Conservation (phyloP, 2,329 filamentous ascomycete species). For the Diplodia intermedia region DNA sequence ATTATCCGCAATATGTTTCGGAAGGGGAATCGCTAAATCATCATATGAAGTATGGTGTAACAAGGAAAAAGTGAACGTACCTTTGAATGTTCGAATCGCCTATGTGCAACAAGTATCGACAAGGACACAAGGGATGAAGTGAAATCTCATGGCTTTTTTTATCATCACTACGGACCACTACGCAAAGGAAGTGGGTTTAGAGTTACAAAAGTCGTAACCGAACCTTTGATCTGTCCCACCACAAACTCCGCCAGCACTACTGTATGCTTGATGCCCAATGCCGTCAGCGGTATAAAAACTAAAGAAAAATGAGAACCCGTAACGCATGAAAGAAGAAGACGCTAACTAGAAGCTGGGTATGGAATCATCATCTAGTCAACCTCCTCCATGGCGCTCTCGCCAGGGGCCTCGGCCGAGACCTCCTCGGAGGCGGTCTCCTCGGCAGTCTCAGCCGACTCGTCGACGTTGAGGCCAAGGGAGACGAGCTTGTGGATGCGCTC, state of each 20-base stretch:
- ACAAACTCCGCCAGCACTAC: constrained; percentile 28
- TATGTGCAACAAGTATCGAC: constrained; percentile 22
- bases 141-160: constrained; percentile 30
- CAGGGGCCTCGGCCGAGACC: constrained; percentile 68
- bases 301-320: constrained; percentile 26
- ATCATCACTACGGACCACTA: constrained; percentile 30
- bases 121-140: constrained; percentile 29
- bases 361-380: constrained; percentile 74
- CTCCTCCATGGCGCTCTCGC: constrained; percentile 99
- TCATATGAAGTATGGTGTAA: background rate
- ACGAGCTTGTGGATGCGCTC: constrained; percentile 99
- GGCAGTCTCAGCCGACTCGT: constrained; percentile 82
- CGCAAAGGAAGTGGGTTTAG: constrained; percentile 28
- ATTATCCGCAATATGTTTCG: constrained; percentile 12
- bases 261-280: constrained; percentile 31
- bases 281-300: constrained; percentile 26
- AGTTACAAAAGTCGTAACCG: constrained; percentile 30
- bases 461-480: constrained; percentile 94
- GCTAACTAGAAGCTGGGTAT: constrained; percentile 26
- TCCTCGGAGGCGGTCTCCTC: constrained; percentile 64
- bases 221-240: constrained; percentile 31
- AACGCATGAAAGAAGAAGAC: constrained; percentile 25
- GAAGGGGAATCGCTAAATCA: constrained; percentile 29
- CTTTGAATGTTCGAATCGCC: background rate
- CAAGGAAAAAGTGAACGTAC: background rate